Percentiles rank a stretch among this genome's conserved stretches.
Conservation (phyloP, 2,329 filamentous ascomycete species). For the Colletotrichum cereale region DNA sequence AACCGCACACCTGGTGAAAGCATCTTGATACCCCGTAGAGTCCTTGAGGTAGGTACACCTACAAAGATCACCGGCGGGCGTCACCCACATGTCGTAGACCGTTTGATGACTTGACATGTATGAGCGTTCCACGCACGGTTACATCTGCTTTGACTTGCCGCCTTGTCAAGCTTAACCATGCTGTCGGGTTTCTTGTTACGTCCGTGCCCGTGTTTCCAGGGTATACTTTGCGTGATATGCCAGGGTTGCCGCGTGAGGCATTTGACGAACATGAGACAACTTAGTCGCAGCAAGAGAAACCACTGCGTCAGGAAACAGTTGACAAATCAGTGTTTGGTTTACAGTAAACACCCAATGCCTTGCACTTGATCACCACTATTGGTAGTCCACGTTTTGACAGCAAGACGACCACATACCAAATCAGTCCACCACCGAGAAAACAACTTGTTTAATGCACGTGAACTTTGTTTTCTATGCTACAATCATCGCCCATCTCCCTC, state of each 20-base stretch:
- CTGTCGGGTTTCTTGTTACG: background rate
- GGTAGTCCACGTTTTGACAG: background rate
- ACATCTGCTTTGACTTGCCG: constrained; percentile 15
- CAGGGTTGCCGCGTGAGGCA: too few species aligned
- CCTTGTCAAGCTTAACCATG: background rate
- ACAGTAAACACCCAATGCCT: background rate
- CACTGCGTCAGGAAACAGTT: background rate
- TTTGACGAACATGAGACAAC: constrained; percentile 4
- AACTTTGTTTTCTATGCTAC: constrained; percentile 5
- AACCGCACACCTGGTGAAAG: background rate
- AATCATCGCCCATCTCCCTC: background rate
- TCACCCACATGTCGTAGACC: background rate
- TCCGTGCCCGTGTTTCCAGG: background rate
- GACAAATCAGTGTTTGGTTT: background rate
- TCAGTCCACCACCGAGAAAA: background rate
- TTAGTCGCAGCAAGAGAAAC: background rate
- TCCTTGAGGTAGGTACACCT: background rate
- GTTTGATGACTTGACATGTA: background rate
- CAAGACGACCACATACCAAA: background rate
- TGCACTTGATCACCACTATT: background rate
- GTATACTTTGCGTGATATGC: background rate
- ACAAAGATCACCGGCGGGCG: constrained; percentile 3
- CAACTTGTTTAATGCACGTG: background rate
- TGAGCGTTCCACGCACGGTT: background rate
- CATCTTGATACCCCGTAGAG: background rate